These are phyloP conservation scores for Pyrus betulifolia DNA, from an alignment of 306 rosid genomes.

Conservation along the genomic window DNA sequence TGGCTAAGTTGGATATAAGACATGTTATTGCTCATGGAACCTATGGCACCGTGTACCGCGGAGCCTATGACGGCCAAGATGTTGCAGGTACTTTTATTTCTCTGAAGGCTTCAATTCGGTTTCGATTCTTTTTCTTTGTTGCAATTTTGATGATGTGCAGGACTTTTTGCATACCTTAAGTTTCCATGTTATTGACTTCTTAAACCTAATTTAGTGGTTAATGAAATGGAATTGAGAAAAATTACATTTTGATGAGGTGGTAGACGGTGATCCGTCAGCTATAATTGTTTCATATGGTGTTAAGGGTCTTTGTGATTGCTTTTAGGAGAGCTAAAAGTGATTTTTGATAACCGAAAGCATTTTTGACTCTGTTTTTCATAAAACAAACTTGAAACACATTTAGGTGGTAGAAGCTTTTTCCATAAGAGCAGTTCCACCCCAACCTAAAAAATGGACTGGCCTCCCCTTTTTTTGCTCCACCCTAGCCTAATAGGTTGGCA, in stretches of 20 bases:
- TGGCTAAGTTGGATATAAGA: conserved; percentile 36
- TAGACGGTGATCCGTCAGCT: neutral
- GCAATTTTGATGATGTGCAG: neutral
- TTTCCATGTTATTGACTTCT: neutral
- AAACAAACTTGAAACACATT: too few species aligned
- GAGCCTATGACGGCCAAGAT: conserved; percentile 45
- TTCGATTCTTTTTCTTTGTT: neutral
- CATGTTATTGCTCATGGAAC: conserved; percentile 45
- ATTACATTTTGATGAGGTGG: neutral
- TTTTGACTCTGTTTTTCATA: too few species aligned
- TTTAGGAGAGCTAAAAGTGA: too few species aligned
- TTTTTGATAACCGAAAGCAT: too few species aligned
- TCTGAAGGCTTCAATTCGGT: neutral
- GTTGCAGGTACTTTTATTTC: conserved; percentile 39
- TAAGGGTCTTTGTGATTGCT: too few species aligned
- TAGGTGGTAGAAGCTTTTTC: too few species aligned
- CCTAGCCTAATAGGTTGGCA: too few species aligned
- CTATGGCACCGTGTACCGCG: conserved; percentile 47
- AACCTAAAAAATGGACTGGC: too few species aligned
- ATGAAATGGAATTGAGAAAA: neutral
- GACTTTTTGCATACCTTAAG: neutral
- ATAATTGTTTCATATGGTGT: neutral
- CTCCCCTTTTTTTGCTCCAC: too few species aligned
- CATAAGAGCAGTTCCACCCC: too few species aligned
- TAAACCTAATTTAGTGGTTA: neutral